These are phyloP conservation scores for Penicillium paradoxum DNA, from an alignment of 495 filamentous ascomycete genomes.

Conservation along the genomic window DNA sequence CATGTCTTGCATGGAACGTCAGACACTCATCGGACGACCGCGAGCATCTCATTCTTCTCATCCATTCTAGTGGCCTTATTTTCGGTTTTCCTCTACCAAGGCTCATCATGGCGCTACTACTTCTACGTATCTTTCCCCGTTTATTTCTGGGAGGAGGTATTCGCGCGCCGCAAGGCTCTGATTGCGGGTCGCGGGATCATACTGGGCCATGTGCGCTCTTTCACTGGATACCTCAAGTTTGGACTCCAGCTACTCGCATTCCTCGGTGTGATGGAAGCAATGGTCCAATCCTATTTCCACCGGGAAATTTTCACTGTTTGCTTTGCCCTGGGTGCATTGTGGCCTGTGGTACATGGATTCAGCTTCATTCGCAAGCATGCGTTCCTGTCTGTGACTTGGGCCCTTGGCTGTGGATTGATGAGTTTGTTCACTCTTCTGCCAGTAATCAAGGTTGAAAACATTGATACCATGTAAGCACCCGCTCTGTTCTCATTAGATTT, in stretches of 20 bases:
- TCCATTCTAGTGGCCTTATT: conserved; percentile 71
- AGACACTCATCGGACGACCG: conserved; percentile 57
- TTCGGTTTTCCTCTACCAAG: conserved; percentile 71
- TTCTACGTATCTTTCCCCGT: conserved; percentile 89
- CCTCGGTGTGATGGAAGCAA: conserved; percentile 68
- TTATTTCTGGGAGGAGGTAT: conserved; percentile 95
- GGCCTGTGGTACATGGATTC: conserved; percentile 71
- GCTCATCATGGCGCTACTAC: conserved; percentile 82
- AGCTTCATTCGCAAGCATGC: conserved; percentile 63
- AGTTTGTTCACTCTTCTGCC: conserved; percentile 86
- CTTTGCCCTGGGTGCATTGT: conserved; percentile 69
- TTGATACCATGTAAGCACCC: conserved; percentile 65
- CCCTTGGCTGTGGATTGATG: conserved; percentile 72
- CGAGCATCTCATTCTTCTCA: conserved; percentile 63
- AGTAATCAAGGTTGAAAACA: conserved; percentile 76
- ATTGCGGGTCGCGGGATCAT: conserved; percentile 61
- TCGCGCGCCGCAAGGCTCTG: conserved; percentile 68
- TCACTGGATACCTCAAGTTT: conserved; percentile 48
- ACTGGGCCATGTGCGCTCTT: conserved; percentile 60
- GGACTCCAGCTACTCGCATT: conserved; percentile 59
- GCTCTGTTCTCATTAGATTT: not conserved
- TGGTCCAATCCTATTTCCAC: conserved; percentile 87
- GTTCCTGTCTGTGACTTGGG: conserved; percentile 66
- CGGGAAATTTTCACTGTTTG: conserved; percentile 81
- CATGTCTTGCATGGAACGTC: conserved; percentile 76